phyloP scores from a whole-genome alignment of 768 basidiomycete genomes.

The Thelephora ganbajun region DNA sequence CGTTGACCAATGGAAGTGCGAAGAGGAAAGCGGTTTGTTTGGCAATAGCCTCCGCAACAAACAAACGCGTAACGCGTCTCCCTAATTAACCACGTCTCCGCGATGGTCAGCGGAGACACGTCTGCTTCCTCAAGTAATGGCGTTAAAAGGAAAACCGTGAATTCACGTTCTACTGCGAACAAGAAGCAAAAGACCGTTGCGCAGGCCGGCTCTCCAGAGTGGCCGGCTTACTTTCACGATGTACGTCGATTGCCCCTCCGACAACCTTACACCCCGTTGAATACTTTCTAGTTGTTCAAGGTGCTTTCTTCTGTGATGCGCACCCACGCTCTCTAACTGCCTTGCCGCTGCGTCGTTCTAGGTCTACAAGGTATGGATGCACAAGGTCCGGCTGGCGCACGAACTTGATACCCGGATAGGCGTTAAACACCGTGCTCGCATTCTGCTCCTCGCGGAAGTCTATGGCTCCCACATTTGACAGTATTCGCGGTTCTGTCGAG shows the following conservation, averaged over 20 bases:
- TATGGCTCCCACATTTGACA: conserved; percentile 65
- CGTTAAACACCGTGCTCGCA: conserved; percentile 78
- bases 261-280: neutral
- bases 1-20: too few relatives aligned
- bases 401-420: conserved; percentile 26
- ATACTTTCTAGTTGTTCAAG: conserved; percentile 35
- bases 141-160: neutral
- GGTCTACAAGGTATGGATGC: conserved; percentile 28
- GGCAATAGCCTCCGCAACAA: neutral
- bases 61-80: neutral
- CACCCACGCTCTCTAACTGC: neutral
- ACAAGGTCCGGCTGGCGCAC: neutral
- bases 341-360: conserved; percentile 10
- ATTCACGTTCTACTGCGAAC: neutral
- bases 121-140: neutral
- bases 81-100: neutral
- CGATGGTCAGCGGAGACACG: neutral
- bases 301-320: conserved; percentile 16
- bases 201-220: conserved; percentile 3
- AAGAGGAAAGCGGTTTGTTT: neutral
- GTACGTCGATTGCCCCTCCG: conserved; percentile 4
- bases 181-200: neutral
- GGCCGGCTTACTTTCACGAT: conserved; percentile 16
- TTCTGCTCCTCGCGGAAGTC: conserved; percentile 76
- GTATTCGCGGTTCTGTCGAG: conserved; percentile 70